Conservation (phyloP, 495 filamentous ascomycete genomes). For the Aspergillus steynii region DNA sequence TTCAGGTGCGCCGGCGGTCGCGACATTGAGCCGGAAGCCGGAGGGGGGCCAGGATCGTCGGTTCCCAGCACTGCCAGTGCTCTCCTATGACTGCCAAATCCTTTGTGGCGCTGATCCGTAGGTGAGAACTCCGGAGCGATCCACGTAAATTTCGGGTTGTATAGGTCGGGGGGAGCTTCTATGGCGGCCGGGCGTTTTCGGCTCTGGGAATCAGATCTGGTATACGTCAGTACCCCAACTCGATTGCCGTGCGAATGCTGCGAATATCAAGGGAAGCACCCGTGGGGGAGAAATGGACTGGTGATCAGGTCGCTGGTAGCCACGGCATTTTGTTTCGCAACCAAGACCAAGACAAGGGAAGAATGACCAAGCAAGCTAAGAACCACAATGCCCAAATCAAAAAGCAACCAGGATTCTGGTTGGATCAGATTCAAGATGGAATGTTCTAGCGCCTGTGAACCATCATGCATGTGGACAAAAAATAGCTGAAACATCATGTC, state of each 20-base stretch:
- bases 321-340: neutral
- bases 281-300: neutral
- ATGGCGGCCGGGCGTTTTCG: slow-evolving; percentile 18
- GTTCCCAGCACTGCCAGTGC: slow-evolving; percentile 36
- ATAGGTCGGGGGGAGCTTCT: slow-evolving; percentile 31
- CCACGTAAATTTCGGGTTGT: slow-evolving; percentile 45
- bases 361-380: neutral
- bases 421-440: neutral
- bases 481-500: neutral
- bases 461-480: neutral
- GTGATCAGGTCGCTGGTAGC: neutral
- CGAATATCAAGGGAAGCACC: neutral
- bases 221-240: slow-evolving; percentile 6
- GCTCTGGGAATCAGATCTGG: slow-evolving; percentile 27
- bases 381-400: neutral
- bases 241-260: neutral
- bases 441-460: neutral
- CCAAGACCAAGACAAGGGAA: neutral
- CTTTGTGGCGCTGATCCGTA: slow-evolving; percentile 43
- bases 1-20: slow-evolving; percentile 30
- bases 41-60: slow-evolving; percentile 29
- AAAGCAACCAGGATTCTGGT: neutral
- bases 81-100: slow-evolving; percentile 42
- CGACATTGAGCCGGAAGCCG: slow-evolving; percentile 26
- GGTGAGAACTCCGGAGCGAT: slow-evolving; percentile 46